A percentile compares a stretch with the other conserved stretches of the same genome.
Conservation (phyloP, 169 alveolate species). For the Cyclospora cayetanensis region DNA sequence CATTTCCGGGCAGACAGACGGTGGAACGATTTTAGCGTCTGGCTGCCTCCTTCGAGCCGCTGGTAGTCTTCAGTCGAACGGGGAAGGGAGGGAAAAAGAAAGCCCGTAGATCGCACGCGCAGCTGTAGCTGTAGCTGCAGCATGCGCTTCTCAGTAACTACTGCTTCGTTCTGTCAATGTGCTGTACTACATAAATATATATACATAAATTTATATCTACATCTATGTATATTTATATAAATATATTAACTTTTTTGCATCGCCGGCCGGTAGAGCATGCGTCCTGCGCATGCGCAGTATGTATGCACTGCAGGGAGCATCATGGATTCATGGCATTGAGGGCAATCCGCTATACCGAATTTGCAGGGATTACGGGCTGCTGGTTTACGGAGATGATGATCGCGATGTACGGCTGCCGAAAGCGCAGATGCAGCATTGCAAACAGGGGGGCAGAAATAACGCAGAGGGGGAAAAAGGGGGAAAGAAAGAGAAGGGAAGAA, state of each 20-base stretch:
- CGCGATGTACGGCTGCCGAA: neutral
- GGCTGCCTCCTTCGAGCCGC: neutral
- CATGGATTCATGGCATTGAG: slow-evolving; percentile 67
- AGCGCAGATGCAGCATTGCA: slow-evolving; percentile 13
- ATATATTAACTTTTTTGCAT: too few species aligned
- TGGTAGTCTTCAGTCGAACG: neutral
- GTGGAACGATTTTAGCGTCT: neutral
- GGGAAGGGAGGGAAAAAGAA: neutral
- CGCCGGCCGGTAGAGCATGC: too few species aligned
- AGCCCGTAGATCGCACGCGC: too few species aligned
- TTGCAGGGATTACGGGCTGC: slow-evolving; percentile 9
- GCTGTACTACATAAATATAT: too few species aligned
- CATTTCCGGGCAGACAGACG: neutral
- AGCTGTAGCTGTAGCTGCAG: too few species aligned
- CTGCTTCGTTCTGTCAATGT: too few species aligned
- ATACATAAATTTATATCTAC: too few species aligned
- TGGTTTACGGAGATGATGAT: slow-evolving; percentile 5
- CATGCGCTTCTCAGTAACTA: too few species aligned
- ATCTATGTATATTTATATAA: too few species aligned
- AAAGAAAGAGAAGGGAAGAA: too few species aligned
- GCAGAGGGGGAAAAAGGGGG: too few species aligned
- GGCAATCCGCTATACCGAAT: slow-evolving; percentile 44
- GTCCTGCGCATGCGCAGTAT: neutral
- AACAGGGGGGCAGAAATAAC: too few species aligned
- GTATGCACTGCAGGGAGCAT: slow-evolving; percentile 29